Base-by-base conservation (phyloP, 1,284 basidiomycete genomes). In the Acaromyces ingoldii region DNA sequence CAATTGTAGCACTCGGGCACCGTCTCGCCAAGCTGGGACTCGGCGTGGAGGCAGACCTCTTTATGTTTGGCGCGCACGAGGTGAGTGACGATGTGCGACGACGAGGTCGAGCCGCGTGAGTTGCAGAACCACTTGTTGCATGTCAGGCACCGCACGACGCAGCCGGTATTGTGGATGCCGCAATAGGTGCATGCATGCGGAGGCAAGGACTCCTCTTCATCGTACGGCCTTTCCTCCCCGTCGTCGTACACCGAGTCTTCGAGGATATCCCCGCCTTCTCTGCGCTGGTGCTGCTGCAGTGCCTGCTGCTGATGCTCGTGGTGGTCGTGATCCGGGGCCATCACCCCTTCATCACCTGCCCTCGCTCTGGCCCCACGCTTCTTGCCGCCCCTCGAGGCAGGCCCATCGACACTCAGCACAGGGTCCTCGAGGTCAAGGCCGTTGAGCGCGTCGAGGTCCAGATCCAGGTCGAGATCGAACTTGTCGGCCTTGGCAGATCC, bases 111-210 rank as follows among this genome's bases (percentile, higher is more conserved):
- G 49, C 93, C 92, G 48, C 93, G 84, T n/a, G 93, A 93, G 77
- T 99, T 99, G 81, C 95, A 99, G 77, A 99, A 99, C 71, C 72
- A 99, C 77, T 98, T 98, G 53, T 84, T 84, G 77, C 95, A 99
- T 47, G 91, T 79, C 29, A 97, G 81, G 72, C 95, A 99, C 78
- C 95, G 93, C 58, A 98, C 93, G 15, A 98, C 95, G 48, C 90
- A 93, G 3, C 91, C 87, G 1, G 93, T 91, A 51, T 90, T 93
- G 77, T 97, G 92, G 47, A 98, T 95, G n/a, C 93, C 93, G 71
- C 93, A 99, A 75, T 99, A 98, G 24, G 63, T 49, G 53, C 62
- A 65, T 11, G 65, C 65, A 46, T 67, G 63, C 15, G 44, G 24
- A 22, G 60, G 51, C 81, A 84, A 53, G 81, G 84, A 7, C 76